Base-by-base conservation (phyloP, 306 rosid genomes). In the Cucurbita maxima region DNA sequence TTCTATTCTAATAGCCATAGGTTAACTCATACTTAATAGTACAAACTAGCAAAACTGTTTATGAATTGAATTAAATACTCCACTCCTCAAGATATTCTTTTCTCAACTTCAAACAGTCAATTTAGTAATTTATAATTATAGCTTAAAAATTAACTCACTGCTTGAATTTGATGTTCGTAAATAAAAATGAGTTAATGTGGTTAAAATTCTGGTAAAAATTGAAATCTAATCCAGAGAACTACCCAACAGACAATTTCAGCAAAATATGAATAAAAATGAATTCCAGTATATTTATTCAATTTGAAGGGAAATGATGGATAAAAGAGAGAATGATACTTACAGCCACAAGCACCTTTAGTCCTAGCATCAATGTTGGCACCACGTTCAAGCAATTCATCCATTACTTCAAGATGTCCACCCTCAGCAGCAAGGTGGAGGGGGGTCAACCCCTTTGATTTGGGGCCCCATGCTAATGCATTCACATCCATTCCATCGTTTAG, bases 361-460 rank as follows among this genome's bases (percentile, higher is more conserved):
- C 97, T 80, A 58, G 98, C 97, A 85, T 94, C 98, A 79, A 94
- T 94, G 69, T 94, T 77, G 40, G 98, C 98, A 58, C 98, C 97
- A 54, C 89, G 97, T 77, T 94, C 97, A 74, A 94, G 97, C 75
- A 94, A 79, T 82, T 81, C 97, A 78, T 94, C 98, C 98, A 94
- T 94, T 63, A 94, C 87, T 47, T 79, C 84, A 20, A 94, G 82
- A 80, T 94, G 98, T 45, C 97, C 97, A 68, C 98, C 98, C 87
- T 91, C 96, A 2, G 97, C 97, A 57, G 97, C 98, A 58, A 94
- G 97, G 84, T 91, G 98, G 67, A 94, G 95, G 67, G 98, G 95
- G 82, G 98, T 94, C 78, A 88, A 80, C 52, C 97, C 98, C 83
- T 91, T 81, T 3, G 88, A 87, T 85, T 94, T 94, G 75, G 88